These are phyloP conservation scores for Neurospora sp. DNA, from an alignment of 2,329 filamentous ascomycete genomes.

Conservation along the genomic window DNA sequence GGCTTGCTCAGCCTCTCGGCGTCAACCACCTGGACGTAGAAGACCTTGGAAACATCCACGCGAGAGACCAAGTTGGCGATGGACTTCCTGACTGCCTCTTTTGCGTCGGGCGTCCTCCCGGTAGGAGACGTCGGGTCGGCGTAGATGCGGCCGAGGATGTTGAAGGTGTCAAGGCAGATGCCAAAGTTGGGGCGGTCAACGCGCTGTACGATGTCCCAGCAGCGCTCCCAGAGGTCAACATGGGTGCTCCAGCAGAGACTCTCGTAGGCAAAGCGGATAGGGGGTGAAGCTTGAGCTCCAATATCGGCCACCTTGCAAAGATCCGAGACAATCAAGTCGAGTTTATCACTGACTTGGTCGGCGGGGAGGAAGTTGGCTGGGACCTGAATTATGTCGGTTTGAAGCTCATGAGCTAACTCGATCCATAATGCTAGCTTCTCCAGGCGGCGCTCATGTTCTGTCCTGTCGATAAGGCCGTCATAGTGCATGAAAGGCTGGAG, in stretches of 20 bases:
- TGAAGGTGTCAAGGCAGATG: slow-evolving; percentile 68
- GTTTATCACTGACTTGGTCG: slow-evolving; percentile 32
- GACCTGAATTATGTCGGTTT: slow-evolving; percentile 64
- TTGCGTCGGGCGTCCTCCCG: slow-evolving; percentile 44
- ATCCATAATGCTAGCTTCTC: slow-evolving; percentile 62
- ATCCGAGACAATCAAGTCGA: slow-evolving; percentile 50
- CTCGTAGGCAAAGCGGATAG: slow-evolving; percentile 64
- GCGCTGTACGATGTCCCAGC: slow-evolving; percentile 55
- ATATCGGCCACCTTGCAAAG: slow-evolving; percentile 57
- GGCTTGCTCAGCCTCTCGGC: slow-evolving; percentile 53
- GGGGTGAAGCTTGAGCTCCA: slow-evolving; percentile 44
- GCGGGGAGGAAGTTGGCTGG: slow-evolving; percentile 58
- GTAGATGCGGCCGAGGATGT: slow-evolving; percentile 61
- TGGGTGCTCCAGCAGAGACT: slow-evolving; percentile 62
- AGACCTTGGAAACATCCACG: slow-evolving; percentile 55
- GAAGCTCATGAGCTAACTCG: slow-evolving; percentile 48
- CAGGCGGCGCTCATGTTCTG: slow-evolving; percentile 45
- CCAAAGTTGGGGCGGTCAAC: slow-evolving; percentile 66
- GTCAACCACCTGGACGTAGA: slow-evolving; percentile 70
- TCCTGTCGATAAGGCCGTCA: slow-evolving; percentile 59
- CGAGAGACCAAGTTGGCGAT: slow-evolving; percentile 41
- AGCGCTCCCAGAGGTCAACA: slow-evolving; percentile 60
- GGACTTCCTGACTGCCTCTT: slow-evolving; percentile 42
- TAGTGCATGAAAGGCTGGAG: slow-evolving; percentile 72
- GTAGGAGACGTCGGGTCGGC: slow-evolving; percentile 51